Base-by-base conservation (phyloP, 371 early-diverging fungal genomes). In the Fennellomyces sp. region DNA sequence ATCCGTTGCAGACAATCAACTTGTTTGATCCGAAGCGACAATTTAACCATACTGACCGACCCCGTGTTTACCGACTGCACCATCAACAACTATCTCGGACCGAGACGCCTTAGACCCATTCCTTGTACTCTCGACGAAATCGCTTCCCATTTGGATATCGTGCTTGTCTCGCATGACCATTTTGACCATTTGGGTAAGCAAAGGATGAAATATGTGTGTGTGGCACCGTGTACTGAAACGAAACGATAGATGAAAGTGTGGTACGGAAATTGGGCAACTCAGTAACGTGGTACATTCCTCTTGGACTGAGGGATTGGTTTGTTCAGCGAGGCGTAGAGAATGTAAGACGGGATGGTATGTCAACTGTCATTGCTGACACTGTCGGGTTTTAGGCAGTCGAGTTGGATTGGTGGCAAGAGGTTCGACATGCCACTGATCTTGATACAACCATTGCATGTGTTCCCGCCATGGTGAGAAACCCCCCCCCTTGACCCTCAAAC, bases 381-480 rank as follows among this genome's bases (percentile, higher is more conserved):
- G 11, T 17, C 29, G 21, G 11, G 17, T 15, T 13, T 8, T 61
- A 80, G 71, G 75, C 82, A 11, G 71, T 84, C 28, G 88, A 88
- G 56, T 60, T 85, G n/a, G 86, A 85, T 54, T 88, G 86, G 86
- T 88, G 84, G 86, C 81, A 84, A 60, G 86, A 85, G 45, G 68
- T 70, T 28, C 70, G 63, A 31, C 83, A 83, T 49, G 72, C 73
- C 26, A 70, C 61, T 33, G 57, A 62, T 13, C 77, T 77, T 26
- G 69, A 68, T 29, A 73, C 85, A 33, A 64, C 69, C 8, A 75
- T 81, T 42, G 79, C 83, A 0, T 82, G 86, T 35, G 82, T 84
- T n/a, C 86, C 83, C 17, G 65, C 77, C 21, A 79, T 76, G 75
- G 76, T 77, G 69, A 48, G 31, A 4, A 21, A 21, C 8, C 27